Evolutionary conservation across 805 yeast species (phyloP).

Genomic region (Osmozyma mogii): DNA sequence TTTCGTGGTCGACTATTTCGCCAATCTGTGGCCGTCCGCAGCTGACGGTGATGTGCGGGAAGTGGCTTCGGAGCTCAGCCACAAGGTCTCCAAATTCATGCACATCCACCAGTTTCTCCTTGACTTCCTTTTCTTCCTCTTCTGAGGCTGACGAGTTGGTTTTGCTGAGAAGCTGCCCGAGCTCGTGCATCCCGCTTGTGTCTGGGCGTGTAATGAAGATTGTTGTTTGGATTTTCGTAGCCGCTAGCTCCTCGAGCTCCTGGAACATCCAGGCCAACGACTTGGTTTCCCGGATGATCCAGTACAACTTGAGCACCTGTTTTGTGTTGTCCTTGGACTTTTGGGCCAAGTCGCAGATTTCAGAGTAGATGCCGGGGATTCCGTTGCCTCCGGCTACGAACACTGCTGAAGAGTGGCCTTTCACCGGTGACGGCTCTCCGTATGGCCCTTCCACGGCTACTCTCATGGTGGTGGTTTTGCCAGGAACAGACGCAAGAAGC

Average conservation of each 20-base stretch:
- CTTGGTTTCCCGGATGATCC: slow-evolving; percentile 18
- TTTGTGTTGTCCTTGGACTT: slow-evolving; percentile 1
- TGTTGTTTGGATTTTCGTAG: slow-evolving; percentile 20
- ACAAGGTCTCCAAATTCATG: too few species aligned
- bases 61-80: too few species aligned
- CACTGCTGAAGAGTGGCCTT: slow-evolving; percentile 19
- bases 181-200: too few species aligned
- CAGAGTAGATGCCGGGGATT: slow-evolving; percentile 34
- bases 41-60: not conserved
- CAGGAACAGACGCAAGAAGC: slow-evolving; percentile 14
- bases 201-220: slow-evolving; percentile 31
- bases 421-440: slow-evolving; percentile 28
- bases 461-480: slow-evolving; percentile 12
- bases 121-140: too few species aligned
- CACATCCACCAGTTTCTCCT: too few species aligned
- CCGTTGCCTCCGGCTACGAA: slow-evolving; percentile 37
- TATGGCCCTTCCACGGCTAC: slow-evolving; percentile 34
- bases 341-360: slow-evolving; percentile 18
- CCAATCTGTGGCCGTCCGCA: not conserved
- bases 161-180: too few species aligned
- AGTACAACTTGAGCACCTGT: slow-evolving; percentile 15
- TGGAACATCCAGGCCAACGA: slow-evolving; percentile 19
- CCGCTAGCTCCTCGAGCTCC: slow-evolving; percentile 14
- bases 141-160: too few species aligned
- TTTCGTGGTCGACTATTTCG: not conserved